Evolutionary conservation across 164 flowering plant genomes (phyloP), one percentile per base, ranked within the genome.

Genomic region (Protea cynaroides): DNA sequence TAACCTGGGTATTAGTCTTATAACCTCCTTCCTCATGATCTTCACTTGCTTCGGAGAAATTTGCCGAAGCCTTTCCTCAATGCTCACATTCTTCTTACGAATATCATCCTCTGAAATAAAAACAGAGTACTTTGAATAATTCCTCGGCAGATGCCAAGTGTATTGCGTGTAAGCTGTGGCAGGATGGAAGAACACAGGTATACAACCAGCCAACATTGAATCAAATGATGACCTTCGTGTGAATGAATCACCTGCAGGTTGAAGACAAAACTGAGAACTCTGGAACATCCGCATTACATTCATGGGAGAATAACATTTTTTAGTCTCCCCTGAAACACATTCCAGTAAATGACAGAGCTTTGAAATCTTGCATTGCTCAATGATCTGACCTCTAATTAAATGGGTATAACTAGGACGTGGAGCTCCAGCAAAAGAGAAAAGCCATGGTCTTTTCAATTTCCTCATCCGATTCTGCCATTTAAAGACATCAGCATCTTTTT

Each of bases 351-450:
- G 87, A 49, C 98, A 38, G 5, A 69, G 82, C 57, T 76, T 76
- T 0, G 96, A 81, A 0, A 62, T 80, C 83, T 57, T 79, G 77
- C 98, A 93, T 65, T 93, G 87, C 55, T 87, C 82, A 36, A 93
- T 93, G 59, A 93, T 74, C 76, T 87, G 83, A 52, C 90, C 88
- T 69, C 98, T 80, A 40, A 93, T 88, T 1, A 96, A 89, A 64
- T 88, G 83, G 11, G 82, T 82, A 36, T 86, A 83, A 29, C 61
- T 92, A 7, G 96, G 98, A 51, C 98, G 89, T 6, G 96, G 96
- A 1, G 98, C 98, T 15, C 98, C 98, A 18, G 96, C 97, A 77
- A 93, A 93, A 13, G 96, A 88, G 76, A 90, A 93, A 0, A 93
- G 83, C 84, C 85, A 86, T 51, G 81, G 80, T 70, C 97, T 68